These are phyloP conservation scores for Phylloporus arenicola DNA, from an alignment of 768 basidiomycete genomes.

Conservation along the genomic window DNA sequence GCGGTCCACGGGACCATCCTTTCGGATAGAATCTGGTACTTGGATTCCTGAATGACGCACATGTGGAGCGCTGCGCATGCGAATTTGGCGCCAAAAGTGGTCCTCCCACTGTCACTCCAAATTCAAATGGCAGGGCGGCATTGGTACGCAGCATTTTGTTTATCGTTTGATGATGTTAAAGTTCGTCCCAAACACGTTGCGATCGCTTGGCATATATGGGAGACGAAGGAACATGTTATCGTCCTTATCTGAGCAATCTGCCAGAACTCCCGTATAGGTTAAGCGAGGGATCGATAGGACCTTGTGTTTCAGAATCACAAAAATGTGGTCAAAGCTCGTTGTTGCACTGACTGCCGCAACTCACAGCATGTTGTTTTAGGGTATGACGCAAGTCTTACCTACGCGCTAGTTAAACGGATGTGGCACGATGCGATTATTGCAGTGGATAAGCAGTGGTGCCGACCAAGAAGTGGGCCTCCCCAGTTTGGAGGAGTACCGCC, in stretches of 20 bases:
- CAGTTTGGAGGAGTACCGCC: slow-evolving; percentile 13
- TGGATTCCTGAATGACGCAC: neutral
- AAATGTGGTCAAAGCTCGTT: neutral
- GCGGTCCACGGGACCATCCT: neutral
- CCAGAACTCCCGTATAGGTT: neutral
- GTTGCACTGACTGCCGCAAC: neutral
- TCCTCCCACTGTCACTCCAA: neutral
- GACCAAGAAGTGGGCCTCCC: slow-evolving; percentile 7
- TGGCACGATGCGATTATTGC: neutral
- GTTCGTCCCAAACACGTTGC: neutral
- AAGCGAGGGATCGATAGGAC: neutral
- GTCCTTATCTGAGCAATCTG: neutral
- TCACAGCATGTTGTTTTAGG: neutral
- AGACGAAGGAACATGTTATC: neutral
- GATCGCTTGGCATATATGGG: neutral
- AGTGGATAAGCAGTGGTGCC: slow-evolving; percentile 8
- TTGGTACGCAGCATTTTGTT: neutral
- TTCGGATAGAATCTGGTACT: neutral
- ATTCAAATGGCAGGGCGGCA: neutral
- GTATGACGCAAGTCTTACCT: neutral
- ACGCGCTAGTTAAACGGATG: neutral
- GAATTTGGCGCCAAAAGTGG: neutral
- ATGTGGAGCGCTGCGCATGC: neutral
- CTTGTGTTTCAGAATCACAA: neutral
- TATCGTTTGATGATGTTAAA: neutral